phyloP scores from a whole-genome alignment of 1,284 basidiomycete genomes.

The Cutaneotrichosporon cutaneum region DNA sequence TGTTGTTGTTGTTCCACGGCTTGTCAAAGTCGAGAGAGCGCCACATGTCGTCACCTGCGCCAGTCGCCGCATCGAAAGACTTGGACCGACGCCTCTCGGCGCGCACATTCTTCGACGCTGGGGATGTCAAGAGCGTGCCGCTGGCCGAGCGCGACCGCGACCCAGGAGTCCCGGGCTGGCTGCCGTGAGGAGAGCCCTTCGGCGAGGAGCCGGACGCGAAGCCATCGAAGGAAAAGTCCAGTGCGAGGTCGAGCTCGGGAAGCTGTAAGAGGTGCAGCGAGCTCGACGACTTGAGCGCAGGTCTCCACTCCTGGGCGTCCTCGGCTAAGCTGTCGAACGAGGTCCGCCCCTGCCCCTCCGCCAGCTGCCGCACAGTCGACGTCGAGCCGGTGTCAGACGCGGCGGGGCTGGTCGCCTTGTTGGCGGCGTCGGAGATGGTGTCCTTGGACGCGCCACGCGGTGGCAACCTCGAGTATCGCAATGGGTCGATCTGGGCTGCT shows the following conservation, averaged over 20 bases:
- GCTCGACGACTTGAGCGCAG: conserved; percentile 5
- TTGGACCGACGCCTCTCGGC: conserved; percentile 21
- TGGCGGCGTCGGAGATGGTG: neutral
- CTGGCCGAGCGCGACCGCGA: conserved; percentile 8
- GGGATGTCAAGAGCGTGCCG: conserved; percentile 7
- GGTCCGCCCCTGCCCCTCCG: neutral
- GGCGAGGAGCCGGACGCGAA: conserved; percentile 31
- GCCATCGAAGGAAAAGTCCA: conserved; percentile 43
- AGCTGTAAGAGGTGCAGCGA: conserved; percentile 39
- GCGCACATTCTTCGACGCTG: neutral
- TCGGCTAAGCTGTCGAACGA: conserved; percentile 4
- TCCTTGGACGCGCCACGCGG: conserved; percentile 14
- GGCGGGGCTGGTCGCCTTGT: conserved; percentile 19
- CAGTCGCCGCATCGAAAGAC: conserved; percentile 18
- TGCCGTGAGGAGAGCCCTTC: conserved; percentile 1
- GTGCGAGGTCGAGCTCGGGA: conserved; percentile 50
- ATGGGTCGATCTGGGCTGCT: neutral
- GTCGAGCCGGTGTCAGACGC: conserved; percentile 20
- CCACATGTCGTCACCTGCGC: conserved; percentile 12
- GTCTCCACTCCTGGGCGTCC: neutral
- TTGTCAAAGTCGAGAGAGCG: conserved; percentile 12
- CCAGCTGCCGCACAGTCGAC: conserved; percentile 19
- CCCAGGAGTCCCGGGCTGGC: conserved; percentile 7
- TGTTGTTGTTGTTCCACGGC: conserved; percentile 23
- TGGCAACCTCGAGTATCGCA: conserved; percentile 4